Conservation (phyloP, 2,329 filamentous ascomycete genomes). For the Trichoderma breve region DNA sequence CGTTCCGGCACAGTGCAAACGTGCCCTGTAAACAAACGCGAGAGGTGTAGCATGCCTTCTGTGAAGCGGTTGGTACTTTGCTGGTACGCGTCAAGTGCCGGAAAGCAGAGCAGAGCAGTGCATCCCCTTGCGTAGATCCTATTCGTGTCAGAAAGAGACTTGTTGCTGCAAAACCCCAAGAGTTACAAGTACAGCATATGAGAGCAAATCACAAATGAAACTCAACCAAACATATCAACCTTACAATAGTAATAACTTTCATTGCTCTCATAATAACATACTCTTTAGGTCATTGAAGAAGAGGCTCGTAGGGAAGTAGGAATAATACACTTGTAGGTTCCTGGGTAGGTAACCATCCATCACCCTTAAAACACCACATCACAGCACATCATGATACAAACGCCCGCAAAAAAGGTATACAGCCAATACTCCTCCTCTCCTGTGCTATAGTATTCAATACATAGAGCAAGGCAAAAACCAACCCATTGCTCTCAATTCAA, state of each 20-base stretch:
- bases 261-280: neutral
- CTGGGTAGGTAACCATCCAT: neutral
- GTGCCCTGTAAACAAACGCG: neutral
- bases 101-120: neutral
- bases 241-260: neutral
- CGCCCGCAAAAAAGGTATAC: constrained; percentile 8
- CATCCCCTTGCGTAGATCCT: neutral
- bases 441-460: constrained; percentile 19
- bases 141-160: neutral
- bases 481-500: neutral
- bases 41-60: neutral
- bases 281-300: neutral
- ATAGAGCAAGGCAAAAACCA: constrained; percentile 2
- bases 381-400: neutral
- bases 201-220: neutral
- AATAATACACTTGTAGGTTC: neutral
- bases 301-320: neutral
- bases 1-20: neutral
- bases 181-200: neutral
- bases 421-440: neutral
- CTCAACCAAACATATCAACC: neutral
- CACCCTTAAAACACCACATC: neutral
- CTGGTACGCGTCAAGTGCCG: neutral
- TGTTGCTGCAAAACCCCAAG: neutral
- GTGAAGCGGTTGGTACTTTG: neutral